Percentiles rank a stretch among this genome's conserved stretches.
These are phyloP conservation scores for Theileria parva DNA, from an alignment of 169 alveolate genomes.

Conservation along the genomic window DNA sequence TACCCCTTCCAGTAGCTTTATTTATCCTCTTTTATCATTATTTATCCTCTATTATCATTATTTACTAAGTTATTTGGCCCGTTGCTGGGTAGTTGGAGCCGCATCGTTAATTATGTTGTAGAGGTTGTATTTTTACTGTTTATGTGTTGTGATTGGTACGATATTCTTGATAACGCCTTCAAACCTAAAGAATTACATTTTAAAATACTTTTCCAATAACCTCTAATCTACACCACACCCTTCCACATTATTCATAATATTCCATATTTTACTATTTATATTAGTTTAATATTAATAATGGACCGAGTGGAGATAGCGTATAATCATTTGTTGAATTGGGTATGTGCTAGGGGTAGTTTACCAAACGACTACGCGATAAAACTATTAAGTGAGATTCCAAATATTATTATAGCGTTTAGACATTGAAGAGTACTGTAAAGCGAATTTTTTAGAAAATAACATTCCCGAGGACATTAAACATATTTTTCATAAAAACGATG, in stretches of 20 bases:
- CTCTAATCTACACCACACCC: neutral
- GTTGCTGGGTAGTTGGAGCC: neutral
- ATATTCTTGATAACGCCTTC: conserved; percentile 50
- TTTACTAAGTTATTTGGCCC: neutral
- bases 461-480: conserved; percentile 36
- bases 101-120: neutral
- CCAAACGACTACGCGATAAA: conserved; percentile 60
- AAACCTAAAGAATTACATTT: conserved; percentile 41
- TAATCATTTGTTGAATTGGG: conserved; percentile 59
- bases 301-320: conserved; percentile 51
- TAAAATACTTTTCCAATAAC: neutral
- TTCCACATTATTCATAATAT: neutral
- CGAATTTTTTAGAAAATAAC: conserved; percentile 16
- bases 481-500: conserved; percentile 15
- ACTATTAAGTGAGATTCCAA: conserved; percentile 4
- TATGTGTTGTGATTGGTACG: conserved; percentile 43
- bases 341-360: conserved; percentile 54
- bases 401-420: conserved; percentile 1
- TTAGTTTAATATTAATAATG: conserved; percentile 7
- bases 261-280: neutral
- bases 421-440: conserved; percentile 55
- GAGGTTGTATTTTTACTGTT: conserved; percentile 51
- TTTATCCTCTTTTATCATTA: neutral
- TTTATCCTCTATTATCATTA: neutral
- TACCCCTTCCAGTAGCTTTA: neutral